Evolutionary conservation across 192 early-diverging fungal genomes (phyloP), one percentile per base, ranked within the genome.

Genomic region (Pilaira anomala): DNA sequence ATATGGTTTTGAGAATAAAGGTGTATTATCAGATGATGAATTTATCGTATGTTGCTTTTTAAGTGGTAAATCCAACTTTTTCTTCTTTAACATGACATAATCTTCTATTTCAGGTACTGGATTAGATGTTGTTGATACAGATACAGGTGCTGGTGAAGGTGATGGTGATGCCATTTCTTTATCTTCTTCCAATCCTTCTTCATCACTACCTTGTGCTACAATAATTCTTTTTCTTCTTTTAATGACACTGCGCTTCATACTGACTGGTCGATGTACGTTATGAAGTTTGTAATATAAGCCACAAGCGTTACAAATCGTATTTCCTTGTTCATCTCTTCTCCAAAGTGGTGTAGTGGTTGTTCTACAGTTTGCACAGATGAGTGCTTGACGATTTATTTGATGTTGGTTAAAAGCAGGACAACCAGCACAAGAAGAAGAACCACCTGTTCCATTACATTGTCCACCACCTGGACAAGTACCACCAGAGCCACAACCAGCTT

Each of bases 221-320:
- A 76, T 74, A 25, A 84, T 80, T 29, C 90, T 80, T 33, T 87
- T 87, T 42, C 90, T 75, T 21, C 91, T 83, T 68, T 88, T 91
- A 61, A 93, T 91, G 12, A 89, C 81, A 2, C 79, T 70, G 30
- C 86, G 72, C 70, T 88, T 89, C 89, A 92, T 89, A 14, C 82
- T 86, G 2, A 90, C 79, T 22, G 95, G 95, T 25, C 95, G 84
- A 41, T 88, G 78, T n/a, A 84, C 80, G 69, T 84, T 85, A 77
- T 97, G 91, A 36, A 94, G 83, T 66, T 90, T 91, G 65, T 78
- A 94, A 71, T 97, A 95, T 41, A 97, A 78, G 1, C 95, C 95
- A 63, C 91, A 93, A 4, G 91, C 91, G 62, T 93, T 93, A 66
- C 91, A 93, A 28, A 91, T 89, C 1, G 89, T 85, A 65, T 88